Conservation (phyloP, 139 green algal genomes). For the Closterium sp. region DNA sequence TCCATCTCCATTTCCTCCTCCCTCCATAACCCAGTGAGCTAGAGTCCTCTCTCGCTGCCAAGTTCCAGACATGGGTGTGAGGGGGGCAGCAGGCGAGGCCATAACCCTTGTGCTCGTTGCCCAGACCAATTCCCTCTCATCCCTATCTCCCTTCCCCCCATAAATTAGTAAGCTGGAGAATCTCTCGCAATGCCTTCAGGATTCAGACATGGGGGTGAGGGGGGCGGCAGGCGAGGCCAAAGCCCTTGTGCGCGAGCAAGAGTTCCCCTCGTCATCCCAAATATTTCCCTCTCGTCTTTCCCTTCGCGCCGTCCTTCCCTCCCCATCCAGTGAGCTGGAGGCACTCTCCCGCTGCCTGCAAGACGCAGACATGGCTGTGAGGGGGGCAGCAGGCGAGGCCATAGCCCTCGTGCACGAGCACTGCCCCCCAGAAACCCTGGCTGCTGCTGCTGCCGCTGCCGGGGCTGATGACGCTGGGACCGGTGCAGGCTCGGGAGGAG, state of each 20-base stretch:
- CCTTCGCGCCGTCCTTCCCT: no score
- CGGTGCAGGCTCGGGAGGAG: background rate
- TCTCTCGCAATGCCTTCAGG: no score
- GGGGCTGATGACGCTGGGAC: background rate
- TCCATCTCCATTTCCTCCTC: no score
- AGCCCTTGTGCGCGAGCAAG: no score
- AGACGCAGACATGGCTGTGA: background rate
- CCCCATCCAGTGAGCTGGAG: background rate
- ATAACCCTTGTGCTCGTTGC: background rate
- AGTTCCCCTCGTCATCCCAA: no score
- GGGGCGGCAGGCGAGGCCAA: no score
- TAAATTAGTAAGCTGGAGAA: no score
- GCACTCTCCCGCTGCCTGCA: background rate
- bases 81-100: background rate
- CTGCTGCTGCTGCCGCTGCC: no score
- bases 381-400: background rate
- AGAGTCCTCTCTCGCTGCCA: background rate
- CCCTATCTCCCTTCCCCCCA: no score
- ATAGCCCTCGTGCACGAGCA: background rate
- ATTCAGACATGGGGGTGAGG: no score
- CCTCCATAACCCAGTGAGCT: background rate
- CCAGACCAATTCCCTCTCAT: no score
- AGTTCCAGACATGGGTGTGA: background rate
- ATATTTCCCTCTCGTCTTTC: no score
- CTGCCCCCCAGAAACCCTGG: background rate